A percentile compares a stretch with the other conserved stretches of the same genome.
Conservation (phyloP, 345 rosid species). For the Mangifera indica region DNA sequence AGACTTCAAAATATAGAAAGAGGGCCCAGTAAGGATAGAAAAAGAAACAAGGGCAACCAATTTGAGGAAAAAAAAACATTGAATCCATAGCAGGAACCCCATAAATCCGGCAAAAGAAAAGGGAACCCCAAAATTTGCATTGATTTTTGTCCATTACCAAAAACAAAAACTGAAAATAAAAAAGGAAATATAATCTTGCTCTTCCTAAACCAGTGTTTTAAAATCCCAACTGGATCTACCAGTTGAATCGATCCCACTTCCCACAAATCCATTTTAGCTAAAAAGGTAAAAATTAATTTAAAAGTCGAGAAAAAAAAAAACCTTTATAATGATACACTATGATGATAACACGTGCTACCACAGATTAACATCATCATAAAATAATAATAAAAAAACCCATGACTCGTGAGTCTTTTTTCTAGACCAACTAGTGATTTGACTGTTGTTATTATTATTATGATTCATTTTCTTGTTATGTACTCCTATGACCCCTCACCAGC, state of each 20-base stretch:
- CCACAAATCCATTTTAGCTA: too few relatives aligned
- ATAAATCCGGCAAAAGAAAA: slow-evolving; percentile 26
- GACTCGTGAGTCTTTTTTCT: too few relatives aligned
- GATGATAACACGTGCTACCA: neutral
- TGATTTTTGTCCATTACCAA: slow-evolving; percentile 7
- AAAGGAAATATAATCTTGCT: neutral
- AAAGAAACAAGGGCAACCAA: slow-evolving; percentile 15
- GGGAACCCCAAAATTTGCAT: slow-evolving; percentile 5
- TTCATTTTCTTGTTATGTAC: too few relatives aligned
- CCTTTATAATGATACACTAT: too few relatives aligned
- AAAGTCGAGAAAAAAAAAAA: neutral
- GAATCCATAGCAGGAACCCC: slow-evolving; percentile 22
- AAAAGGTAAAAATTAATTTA: too few relatives aligned
- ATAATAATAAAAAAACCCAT: too few relatives aligned
- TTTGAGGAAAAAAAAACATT: slow-evolving; percentile 4
- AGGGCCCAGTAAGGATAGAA: neutral
- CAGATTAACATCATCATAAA: neutral
- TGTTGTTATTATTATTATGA: too few relatives aligned
- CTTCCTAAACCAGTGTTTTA: neutral
- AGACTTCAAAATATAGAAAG: slow-evolving; percentile 2
- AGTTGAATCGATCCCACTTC: neutral
- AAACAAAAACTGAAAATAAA: neutral
- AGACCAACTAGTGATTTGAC: too few relatives aligned
- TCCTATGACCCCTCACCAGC: too few relatives aligned
- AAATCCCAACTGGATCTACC: neutral